Evolutionary conservation across 352 stramenopile genomes (phyloP), one percentile per base, ranked within the genome.

Genomic region (Pythium guiyangense): DNA sequence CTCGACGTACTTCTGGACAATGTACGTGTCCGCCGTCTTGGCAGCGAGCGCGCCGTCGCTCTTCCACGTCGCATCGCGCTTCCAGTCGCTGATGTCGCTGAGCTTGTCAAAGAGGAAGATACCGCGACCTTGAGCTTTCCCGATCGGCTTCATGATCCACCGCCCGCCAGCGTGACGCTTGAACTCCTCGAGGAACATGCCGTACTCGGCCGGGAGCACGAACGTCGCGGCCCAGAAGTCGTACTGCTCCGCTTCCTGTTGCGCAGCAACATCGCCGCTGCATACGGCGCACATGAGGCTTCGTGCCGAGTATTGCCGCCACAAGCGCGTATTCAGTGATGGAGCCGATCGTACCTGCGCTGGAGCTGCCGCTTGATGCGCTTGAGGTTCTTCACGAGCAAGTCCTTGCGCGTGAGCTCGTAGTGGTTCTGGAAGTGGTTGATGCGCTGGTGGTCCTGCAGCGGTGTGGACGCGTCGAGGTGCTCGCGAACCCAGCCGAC

Each of bases 61-160:
- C 20, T 79, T 80, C 71, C 70, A 77, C 42, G 73, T 77, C n/a
- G 70, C 70, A 49, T 95, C 84, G 45, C 71, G 90, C 52, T 87
- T 85, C 88, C 88, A 97, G 46, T 96, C 81, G 59, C 56, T 84
- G 54, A 97, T 96, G 39, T 97, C 76, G 52, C 69, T 91, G 3
- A 96, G 70, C 57, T 92, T 92, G 10, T 81, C 87, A 54, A 97
- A 92, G 18, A 97, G 60, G 63, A 97, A 97, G 57, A 97, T 97
- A 27, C 85, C 87, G 15, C 74, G 64, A 3, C 74, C 71, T 57
- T 84, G 74, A 18, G 82, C 77, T 44, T 84, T 90, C 6, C 91
- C 91, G 17, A 97, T 90, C 11, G 91, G 92, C 57, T 98, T 98
- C 91, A 98, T 97, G 60, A 97, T 97, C 92, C 92, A 97, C 22